A percentile compares a stretch with the other conserved stretches of the same genome.
Evolutionary conservation across 495 filamentous ascomycete genomes (phyloP).

Genomic region (Acidomyces sp.): DNA sequence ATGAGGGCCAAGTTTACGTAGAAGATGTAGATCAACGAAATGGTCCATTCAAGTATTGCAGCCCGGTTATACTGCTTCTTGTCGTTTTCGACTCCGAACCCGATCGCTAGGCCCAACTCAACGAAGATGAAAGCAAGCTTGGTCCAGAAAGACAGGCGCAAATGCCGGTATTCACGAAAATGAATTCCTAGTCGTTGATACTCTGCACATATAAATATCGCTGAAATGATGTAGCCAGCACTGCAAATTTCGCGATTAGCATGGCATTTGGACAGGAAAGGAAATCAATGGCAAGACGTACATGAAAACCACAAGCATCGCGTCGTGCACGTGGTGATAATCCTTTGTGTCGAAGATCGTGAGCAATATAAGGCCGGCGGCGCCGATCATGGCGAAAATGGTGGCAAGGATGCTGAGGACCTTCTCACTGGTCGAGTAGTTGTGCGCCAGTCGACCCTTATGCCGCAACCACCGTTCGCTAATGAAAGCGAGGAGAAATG

Average conservation of each 20-base stretch:
- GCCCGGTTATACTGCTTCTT: conserved; percentile 29
- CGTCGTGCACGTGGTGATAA: conserved; percentile 53
- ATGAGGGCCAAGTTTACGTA: too few relatives aligned
- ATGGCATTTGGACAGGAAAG: conserved; percentile 11
- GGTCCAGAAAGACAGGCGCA: conserved; percentile 65
- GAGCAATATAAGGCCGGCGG: conserved; percentile 64
- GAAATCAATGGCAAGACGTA: conserved; percentile 29
- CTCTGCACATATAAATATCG: conserved; percentile 75
- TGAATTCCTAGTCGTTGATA: conserved; percentile 71
- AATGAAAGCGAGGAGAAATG: conserved; percentile 70
- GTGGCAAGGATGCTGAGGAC: conserved; percentile 55
- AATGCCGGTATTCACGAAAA: conserved; percentile 57
- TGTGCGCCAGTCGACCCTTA: conserved; percentile 54
- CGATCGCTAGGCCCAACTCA: conserved; percentile 62
- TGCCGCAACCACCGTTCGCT: conserved; percentile 76
- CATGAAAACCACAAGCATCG: conserved; percentile 76
- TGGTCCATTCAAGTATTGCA: conserved; percentile 58
- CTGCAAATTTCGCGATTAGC: conserved; percentile 2
- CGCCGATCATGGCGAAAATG: conserved; percentile 61
- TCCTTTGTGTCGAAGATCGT: conserved; percentile 68
- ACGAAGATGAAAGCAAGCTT: conserved; percentile 71
- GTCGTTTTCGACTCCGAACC: conserved; percentile 33
- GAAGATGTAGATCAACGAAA: conserved; percentile 81
- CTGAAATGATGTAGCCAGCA: conserved; percentile 60
- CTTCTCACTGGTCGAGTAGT: conserved; percentile 56